Base-by-base conservation (phyloP, 352 stramenopile genomes). In the Phytophthora sp. region DNA sequence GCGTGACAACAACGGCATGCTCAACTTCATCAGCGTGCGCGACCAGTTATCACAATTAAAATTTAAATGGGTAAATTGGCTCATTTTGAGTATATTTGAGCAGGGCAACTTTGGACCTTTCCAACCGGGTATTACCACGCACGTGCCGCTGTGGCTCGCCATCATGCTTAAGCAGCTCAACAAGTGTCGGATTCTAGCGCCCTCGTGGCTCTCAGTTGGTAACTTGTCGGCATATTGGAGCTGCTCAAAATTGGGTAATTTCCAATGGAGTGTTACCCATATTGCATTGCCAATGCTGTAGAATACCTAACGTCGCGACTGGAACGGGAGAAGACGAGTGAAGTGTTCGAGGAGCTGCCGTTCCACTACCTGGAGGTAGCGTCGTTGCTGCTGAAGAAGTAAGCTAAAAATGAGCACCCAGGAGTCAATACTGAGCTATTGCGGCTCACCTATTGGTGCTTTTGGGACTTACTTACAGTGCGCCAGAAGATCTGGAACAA, bases 321-420 rank as follows among this genome's bases (percentile, higher is more conserved):
- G 24, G 84, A 93, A 63, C 80, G 77, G 7, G 88, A 96, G 45
- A 91, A 91, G 42, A 60, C 78, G 8, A 90, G 77, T 47, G 80
- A 95, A 33, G 61, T 83, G 27, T 94, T 95, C 58, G 85, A 91
- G 36, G 76, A 90, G 52, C 71, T 97, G 11, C 88, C 89, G 11
- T 95, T 94, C 54, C 88, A 97, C 63, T 97, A 97, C 66, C 53
- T 96, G 23, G 89, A 97, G 66, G 84, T 96, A 24, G 73, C 89
- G 18, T 89, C 84, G 23, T 59, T 97, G 20, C 56, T 97, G 21
- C 82, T 96, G 55, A 89, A 95, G 61, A 87, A 96, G 86, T 93
- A 68, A 24, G 77, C 76, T 11, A 11, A 49, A 41, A 11, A 42
- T 27, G 16, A 16, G 29, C 20, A 46, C 24, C 20, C 30, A 44